A percentile compares a stretch with the other conserved stretches of the same genome.
These are phyloP conservation scores for Thuja plicata DNA, from an alignment of 83 land plant species.

Conservation along the genomic window DNA sequence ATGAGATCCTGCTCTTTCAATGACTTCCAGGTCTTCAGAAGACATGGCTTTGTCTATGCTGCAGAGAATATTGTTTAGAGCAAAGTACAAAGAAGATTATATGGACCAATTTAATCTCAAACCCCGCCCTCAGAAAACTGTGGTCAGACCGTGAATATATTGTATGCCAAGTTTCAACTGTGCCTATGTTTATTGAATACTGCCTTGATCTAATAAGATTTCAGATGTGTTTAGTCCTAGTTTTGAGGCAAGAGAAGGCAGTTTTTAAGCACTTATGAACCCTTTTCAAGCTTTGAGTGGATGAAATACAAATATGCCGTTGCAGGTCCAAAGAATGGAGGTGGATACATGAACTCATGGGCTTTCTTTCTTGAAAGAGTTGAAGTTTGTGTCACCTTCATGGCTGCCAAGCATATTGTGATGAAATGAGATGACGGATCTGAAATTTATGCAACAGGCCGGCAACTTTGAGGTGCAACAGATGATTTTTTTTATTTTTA, in stretches of 20 bases:
- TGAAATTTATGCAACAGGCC: slow-evolving; percentile 2
- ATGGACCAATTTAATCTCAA: slow-evolving; percentile 2
- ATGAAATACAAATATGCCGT: slow-evolving; percentile 4
- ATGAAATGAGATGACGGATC: slow-evolving; percentile 9
- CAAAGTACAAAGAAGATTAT: not conserved
- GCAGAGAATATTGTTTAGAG: slow-evolving; percentile 11
- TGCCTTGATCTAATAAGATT: not conserved
- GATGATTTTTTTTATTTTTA: not conserved
- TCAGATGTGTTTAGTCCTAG: not conserved
- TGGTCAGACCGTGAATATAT: slow-evolving; percentile 9
- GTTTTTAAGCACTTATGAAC: not conserved
- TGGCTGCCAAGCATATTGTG: not conserved
- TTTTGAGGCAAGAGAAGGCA: slow-evolving; percentile 1
- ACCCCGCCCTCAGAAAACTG: slow-evolving; percentile 1
- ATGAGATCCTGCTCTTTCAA: slow-evolving; percentile 14
- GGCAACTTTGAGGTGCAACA: slow-evolving; percentile 8
- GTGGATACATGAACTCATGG: slow-evolving; percentile 14
- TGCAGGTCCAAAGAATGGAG: slow-evolving; percentile 7
- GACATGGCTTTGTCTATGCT: slow-evolving; percentile 9
- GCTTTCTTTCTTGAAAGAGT: not conserved
- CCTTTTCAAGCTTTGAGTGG: slow-evolving; percentile 9
- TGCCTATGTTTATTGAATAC: not conserved
- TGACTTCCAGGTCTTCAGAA: slow-evolving; percentile 15
- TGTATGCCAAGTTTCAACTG: not conserved
- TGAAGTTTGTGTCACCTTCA: slow-evolving; percentile 4